Evolutionary conservation across 345 rosid genomes (phyloP), one percentile per base, ranked within the genome.

Genomic region (Populus davidiana): DNA sequence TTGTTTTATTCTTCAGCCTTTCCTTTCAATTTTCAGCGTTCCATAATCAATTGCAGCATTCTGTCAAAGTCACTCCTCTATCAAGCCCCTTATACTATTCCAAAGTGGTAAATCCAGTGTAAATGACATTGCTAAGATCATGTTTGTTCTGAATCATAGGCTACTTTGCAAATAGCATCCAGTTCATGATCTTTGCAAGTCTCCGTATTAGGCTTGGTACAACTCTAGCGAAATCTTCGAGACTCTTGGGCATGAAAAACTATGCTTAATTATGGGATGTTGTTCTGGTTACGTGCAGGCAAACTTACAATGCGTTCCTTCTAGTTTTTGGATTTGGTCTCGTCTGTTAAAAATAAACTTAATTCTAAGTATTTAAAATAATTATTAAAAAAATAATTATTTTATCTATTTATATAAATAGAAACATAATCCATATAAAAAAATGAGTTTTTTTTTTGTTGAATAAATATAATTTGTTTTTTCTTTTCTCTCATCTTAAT

Each of bases 331-430:
- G 14, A 12, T 41, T 10, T 0, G 27, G 27, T 25, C 25, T 25
- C 25, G 25, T 25, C 25, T 25, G 25, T 25, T 25, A 25, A 25
- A 25, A 25, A 25, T 25, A 25, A 25, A 25, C 25, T 25, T 25
- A 25, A 25, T 25, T 25, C 25, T 25, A 25, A 38, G 2, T 38
- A 38, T 6, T 41, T 2, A 10, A 0, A 10, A 1, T 2, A 41
- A 3, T 41, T 41, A 2, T 0, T 10, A 41, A 10, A 10, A 0
- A 10, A 10, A 2, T 10, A 2, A 2, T 10, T 10, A 0, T 10
- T 10, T 41, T 2, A 0, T 41, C 4, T 41, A 2, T 0, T 41
- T 10, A 41, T 41, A 41, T 41, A 10, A 41, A 41, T 10, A 39
- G 14, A 0, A 12, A 41, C 4, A 41, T 41, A 2, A 41, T 10